phyloP scores from a whole-genome alignment of 345 rosid genomes.

The Linum tenue region DNA sequence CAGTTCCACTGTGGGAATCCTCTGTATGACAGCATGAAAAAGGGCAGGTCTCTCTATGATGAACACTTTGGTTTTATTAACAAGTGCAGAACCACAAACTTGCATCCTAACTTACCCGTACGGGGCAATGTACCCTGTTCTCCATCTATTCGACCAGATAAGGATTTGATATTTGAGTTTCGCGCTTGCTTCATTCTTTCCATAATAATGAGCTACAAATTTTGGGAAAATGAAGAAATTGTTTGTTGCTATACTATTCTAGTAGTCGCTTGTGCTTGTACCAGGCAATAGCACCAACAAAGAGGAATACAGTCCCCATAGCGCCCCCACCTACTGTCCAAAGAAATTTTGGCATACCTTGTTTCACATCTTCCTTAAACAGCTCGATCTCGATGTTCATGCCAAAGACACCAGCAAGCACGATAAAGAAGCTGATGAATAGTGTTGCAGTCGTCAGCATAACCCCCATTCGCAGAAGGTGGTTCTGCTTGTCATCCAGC shows the following conservation, averaged over 20 bases:
- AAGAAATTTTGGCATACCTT: constrained; percentile 38
- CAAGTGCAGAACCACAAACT: too few species aligned
- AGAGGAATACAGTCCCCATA: constrained; percentile 49
- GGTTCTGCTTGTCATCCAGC: constrained; percentile 48
- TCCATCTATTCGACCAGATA: too few species aligned
- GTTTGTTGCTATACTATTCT: constrained; percentile 20
- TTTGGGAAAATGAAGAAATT: too few species aligned
- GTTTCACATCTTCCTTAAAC: constrained; percentile 15
- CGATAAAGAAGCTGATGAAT: neutral
- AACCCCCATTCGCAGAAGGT: constrained; percentile 46
- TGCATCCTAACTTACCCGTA: too few species aligned
- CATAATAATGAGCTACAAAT: too few species aligned
- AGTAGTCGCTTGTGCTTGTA: constrained; percentile 75
- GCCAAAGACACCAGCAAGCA: constrained; percentile 31
- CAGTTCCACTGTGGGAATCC: too few species aligned
- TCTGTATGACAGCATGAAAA: too few species aligned
- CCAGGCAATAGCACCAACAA: constrained; percentile 74
- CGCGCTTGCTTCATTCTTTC: too few species aligned
- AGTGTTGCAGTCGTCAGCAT: constrained; percentile 31
- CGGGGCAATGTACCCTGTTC: too few species aligned
- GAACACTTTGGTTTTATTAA: too few species aligned
- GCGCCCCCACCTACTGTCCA: constrained; percentile 75
- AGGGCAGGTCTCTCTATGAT: too few species aligned
- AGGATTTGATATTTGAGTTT: too few species aligned
- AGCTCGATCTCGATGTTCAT: constrained; percentile 60